Evolutionary conservation across 2,329 filamentous ascomycete genomes (phyloP).

Genomic region (Pseudocercospora cruenta): DNA sequence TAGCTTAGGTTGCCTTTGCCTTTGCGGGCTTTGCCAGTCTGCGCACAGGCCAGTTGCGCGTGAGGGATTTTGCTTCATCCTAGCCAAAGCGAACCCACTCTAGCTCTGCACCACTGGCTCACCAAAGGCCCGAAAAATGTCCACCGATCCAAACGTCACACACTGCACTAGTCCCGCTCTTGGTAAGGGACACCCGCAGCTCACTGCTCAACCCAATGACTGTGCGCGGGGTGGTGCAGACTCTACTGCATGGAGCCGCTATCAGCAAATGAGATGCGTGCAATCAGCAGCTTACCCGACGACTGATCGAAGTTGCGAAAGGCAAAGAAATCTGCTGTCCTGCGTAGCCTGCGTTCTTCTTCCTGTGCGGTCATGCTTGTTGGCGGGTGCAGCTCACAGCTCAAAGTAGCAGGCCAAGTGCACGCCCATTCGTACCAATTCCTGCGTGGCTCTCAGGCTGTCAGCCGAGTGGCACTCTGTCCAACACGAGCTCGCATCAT

Average conservation of each 20-base stretch:
- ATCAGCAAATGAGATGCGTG: slow-evolving; percentile 9
- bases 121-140: slow-evolving; percentile 18
- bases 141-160: slow-evolving; percentile 14
- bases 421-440: not conserved
- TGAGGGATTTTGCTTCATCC: slow-evolving; percentile 23
- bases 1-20: too few relatives aligned
- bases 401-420: not conserved
- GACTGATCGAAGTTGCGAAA: not conserved
- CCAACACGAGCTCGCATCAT: not conserved
- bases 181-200: slow-evolving; percentile 1
- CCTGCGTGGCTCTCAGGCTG: not conserved
- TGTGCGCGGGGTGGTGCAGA: not conserved
- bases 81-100: slow-evolving; percentile 10
- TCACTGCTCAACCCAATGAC: slow-evolving; percentile 5
- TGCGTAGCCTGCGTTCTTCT: too few relatives aligned
- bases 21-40: not conserved
- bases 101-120: slow-evolving; percentile 17
- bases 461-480: not conserved
- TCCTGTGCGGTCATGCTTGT: not conserved
- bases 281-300: slow-evolving; percentile 16
- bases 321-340: not conserved
- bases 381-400: not conserved
- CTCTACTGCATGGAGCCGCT: not conserved
- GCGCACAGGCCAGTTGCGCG: not conserved
- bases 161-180: not conserved